Evolutionary conservation across 2,329 filamentous ascomycete genomes (phyloP).

Genomic region (Aspergillus sp.): DNA sequence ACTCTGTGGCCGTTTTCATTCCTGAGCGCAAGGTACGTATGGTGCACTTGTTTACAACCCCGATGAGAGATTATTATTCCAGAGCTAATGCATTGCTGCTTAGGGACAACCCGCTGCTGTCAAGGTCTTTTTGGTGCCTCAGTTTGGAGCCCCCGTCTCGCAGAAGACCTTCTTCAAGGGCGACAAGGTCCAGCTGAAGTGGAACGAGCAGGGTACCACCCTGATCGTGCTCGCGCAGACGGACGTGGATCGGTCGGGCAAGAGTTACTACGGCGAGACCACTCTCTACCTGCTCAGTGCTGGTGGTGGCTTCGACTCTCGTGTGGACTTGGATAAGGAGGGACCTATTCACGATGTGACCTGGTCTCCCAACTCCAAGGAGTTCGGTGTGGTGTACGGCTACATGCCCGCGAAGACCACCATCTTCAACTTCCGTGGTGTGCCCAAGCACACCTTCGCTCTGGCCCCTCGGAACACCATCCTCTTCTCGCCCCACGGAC

Average conservation of each 20-base stretch:
- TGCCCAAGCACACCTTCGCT: constrained; percentile 80
- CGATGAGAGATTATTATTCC: not conserved
- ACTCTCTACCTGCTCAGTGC: constrained; percentile 93
- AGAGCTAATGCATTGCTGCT: constrained; percentile 3
- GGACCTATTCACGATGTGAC: constrained; percentile 96
- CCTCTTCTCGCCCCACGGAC: constrained; percentile 87
- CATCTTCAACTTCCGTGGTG: constrained; percentile 89
- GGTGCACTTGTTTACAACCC: not conserved
- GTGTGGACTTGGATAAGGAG: constrained; percentile 91
- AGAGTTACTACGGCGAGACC: constrained; percentile 99
- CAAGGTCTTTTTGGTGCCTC: constrained; percentile 90
- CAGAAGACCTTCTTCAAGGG: constrained; percentile 99
- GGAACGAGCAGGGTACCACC: constrained; percentile 90
- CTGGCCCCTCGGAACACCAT: constrained; percentile 92
- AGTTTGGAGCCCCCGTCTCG: constrained; percentile 79
- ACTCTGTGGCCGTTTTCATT: constrained; percentile 91
- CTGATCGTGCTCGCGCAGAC: constrained; percentile 95
- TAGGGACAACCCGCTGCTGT: constrained; percentile 91
- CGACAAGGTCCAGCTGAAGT: constrained; percentile 98
- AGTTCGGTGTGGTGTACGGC: constrained; percentile 96
- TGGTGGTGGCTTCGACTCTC: constrained; percentile 87
- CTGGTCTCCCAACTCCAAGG: constrained; percentile 98
- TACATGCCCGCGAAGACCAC: constrained; percentile 99
- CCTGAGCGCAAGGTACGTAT: constrained; percentile 83
- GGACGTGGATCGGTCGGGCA: constrained; percentile 96